phyloP scores from a whole-genome alignment of 306 rosid genomes.

The Rubus parviflorus region DNA sequence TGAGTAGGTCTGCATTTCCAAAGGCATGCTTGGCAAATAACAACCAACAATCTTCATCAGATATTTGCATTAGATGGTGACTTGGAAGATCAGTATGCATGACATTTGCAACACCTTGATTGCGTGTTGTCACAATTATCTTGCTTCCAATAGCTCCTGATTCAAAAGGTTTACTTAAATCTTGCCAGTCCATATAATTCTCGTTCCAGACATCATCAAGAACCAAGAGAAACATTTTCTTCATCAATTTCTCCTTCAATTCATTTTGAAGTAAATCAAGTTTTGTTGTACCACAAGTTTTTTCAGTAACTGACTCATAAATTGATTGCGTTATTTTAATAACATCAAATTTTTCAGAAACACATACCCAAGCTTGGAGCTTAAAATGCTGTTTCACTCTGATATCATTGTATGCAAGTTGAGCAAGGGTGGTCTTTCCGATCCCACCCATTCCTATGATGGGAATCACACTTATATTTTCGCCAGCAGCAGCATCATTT shows the following conservation, averaged over 20 bases:
- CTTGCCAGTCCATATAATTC: not conserved
- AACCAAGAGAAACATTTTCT: not conserved
- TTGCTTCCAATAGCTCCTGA: constrained; percentile 5
- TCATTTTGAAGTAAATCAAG: not conserved
- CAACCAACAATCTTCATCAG: constrained; percentile 16
- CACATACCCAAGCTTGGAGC: not conserved
- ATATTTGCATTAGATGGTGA: not conserved
- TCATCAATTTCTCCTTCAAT: not conserved
- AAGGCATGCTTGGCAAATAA: constrained; percentile 19
- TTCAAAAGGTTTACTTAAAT: not conserved
- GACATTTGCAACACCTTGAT: not conserved
- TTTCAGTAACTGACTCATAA: not conserved
- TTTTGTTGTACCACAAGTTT: not conserved
- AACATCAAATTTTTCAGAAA: not conserved
- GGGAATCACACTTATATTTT: not conserved
- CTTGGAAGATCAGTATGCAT: not conserved
- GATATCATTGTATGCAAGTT: not conserved
- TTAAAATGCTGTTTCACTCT: not conserved
- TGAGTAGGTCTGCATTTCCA: not conserved
- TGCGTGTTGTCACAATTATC: constrained; percentile 18
- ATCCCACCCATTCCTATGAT: constrained; percentile 9
- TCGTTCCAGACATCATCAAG: not conserved
- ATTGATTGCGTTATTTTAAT: not conserved
- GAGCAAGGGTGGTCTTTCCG: constrained; percentile 6
- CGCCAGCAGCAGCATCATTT: not conserved